Evolutionary conservation across 164 flowering plant species (phyloP).

Genomic region (Nymphaea colorata): DNA sequence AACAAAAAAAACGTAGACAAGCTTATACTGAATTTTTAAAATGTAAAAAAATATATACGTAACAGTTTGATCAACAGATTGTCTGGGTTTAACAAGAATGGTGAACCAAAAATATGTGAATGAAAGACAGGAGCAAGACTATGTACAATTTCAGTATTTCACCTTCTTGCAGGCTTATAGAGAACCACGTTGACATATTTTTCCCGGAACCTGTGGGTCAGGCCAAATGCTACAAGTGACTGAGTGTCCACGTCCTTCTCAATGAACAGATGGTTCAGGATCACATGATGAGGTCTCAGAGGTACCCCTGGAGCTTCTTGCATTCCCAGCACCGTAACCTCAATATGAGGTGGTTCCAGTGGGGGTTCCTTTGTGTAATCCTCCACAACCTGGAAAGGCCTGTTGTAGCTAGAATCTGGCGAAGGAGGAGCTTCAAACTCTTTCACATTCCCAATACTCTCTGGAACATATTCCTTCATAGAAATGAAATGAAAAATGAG

Average conservation of each 20-base stretch:
- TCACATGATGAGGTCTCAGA: conserved; percentile 64
- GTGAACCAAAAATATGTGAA: too few species aligned
- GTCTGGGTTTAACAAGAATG: too few species aligned
- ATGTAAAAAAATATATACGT: too few species aligned
- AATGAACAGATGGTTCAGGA: conserved; percentile 83
- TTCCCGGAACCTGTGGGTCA: conserved; percentile 70
- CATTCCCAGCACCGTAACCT: conserved; percentile 42
- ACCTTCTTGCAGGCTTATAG: conserved; percentile 71
- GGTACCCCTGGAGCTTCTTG: conserved; percentile 22
- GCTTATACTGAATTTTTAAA: too few species aligned
- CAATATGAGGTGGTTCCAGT: conserved; percentile 59
- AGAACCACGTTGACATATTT: conserved; percentile 89
- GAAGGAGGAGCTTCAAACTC: conserved; percentile 79
- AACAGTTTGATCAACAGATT: too few species aligned
- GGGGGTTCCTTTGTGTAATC: conserved; percentile 78
- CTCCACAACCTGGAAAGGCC: conserved; percentile 43
- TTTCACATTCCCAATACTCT: conserved; percentile 49
- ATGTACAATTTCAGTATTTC: background rate
- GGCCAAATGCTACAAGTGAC: conserved; percentile 70
- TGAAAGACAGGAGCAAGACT: background rate
- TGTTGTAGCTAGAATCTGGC: conserved; percentile 70
- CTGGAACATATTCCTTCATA: conserved; percentile 69
- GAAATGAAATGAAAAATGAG: too few species aligned
- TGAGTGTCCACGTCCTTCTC: conserved; percentile 71
- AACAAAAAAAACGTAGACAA: too few species aligned